Conservation (phyloP, 2,329 filamentous ascomycete genomes). For the Aureobasidium zeae region DNA sequence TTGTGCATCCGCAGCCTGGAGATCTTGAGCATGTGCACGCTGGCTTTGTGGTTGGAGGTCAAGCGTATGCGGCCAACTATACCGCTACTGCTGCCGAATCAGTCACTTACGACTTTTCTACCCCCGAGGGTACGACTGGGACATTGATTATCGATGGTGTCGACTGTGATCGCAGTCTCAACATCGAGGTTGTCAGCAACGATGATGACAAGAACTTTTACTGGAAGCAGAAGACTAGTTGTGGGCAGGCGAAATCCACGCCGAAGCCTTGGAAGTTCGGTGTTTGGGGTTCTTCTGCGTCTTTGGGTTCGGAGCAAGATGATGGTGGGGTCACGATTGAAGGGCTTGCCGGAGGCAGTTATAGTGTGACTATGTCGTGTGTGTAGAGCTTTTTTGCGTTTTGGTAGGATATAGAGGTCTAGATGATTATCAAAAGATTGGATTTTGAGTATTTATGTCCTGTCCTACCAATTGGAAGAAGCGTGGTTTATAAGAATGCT, state of each 20-base stretch:
- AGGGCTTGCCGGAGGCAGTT: background rate
- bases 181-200: background rate
- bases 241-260: background rate
- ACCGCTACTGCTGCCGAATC: constrained; percentile 1
- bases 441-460: no score
- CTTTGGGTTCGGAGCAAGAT: no score
- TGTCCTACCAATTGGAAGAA: no score
- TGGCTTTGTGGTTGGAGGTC: constrained; percentile 12
- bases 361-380: no score
- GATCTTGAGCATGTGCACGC: constrained; percentile 14
- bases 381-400: no score
- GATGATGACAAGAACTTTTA: background rate
- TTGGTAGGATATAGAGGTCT: no score
- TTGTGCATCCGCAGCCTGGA: constrained; percentile 15
- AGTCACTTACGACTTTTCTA: constrained; percentile 1
- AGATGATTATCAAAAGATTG: no score
- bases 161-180: background rate
- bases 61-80: constrained; percentile 8
- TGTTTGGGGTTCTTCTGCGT: background rate
- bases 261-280: background rate
- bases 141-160: constrained; percentile 4
- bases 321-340: background rate
- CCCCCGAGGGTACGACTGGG: constrained; percentile 6
- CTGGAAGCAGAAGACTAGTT: background rate
- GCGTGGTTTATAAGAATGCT: no score